These are phyloP conservation scores for Glebionis coronaria DNA, from an alignment of 129 eudicot species.

Conservation along the genomic window DNA sequence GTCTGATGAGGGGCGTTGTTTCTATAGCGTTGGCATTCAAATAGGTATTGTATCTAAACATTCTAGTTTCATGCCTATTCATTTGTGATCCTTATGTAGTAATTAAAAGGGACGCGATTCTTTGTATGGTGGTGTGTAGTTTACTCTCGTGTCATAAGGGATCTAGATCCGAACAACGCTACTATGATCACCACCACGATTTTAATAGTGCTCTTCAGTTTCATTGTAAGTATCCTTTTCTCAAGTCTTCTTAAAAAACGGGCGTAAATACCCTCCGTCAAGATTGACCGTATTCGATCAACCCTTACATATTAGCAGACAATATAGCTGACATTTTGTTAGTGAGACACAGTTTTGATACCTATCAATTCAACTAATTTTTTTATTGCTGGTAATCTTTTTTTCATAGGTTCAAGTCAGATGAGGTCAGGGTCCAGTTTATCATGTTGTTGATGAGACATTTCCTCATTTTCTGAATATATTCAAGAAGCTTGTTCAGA, in stretches of 20 bases:
- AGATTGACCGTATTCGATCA: background rate
- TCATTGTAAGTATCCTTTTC: conserved; percentile 45
- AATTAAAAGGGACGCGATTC: too few relatives aligned
- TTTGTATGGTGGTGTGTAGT: conserved; percentile 61
- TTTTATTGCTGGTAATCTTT: conserved; percentile 11
- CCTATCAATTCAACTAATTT: conserved; percentile 13
- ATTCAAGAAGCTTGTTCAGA: conserved; percentile 79
- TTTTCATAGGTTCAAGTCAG: conserved; percentile 84
- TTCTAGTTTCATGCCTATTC: too few relatives aligned
- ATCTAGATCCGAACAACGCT: conserved; percentile 62
- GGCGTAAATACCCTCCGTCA: too few relatives aligned
- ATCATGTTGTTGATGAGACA: conserved; percentile 83
- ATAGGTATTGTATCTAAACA: conserved; percentile 3
- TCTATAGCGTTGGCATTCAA: too few relatives aligned
- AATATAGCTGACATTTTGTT: conserved; percentile 3
- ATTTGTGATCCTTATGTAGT: too few relatives aligned
- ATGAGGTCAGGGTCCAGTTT: conserved; percentile 89
- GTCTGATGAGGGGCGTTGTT: too few relatives aligned
- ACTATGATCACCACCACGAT: conserved; percentile 76
- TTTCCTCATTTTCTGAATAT: conserved; percentile 79
- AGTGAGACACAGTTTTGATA: background rate
- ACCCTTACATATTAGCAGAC: conserved; percentile 3
- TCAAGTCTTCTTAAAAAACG: background rate
- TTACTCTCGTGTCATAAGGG: conserved; percentile 69
- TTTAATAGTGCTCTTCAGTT: conserved; percentile 74